Base-by-base conservation (phyloP, 106 monocot genomes). In the Amphibolis antarctica region DNA sequence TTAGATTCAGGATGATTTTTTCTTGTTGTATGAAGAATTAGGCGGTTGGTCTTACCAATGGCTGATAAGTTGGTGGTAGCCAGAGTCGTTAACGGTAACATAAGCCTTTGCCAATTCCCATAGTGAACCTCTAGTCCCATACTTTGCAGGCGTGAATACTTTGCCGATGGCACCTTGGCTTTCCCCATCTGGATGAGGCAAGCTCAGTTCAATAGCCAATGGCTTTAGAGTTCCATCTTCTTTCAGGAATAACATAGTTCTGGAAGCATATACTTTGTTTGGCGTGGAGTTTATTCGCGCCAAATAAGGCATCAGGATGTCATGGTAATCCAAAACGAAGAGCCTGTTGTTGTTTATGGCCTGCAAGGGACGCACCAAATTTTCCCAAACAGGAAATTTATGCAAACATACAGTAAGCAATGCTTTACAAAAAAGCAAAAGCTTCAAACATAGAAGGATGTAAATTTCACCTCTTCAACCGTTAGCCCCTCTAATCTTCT, bases 251-350 rank as follows among this genome's bases (percentile, higher is more conserved):
- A 81, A 42, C 22, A 81, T 17, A 9, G 80, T 81, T 60, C 76
- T 51, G 0, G 80, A 51, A 12, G 80, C 80, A 48, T 81, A 81
- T 12, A 60, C 44, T 22, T 46, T 71, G 63, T 71, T 81, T 20
- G 44, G 0, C 0, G 75, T 76, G 23, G 74, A 57, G 53, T 74
- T 70, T 57, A 74, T 79, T 46, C 69, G 63, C 7, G 44, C 65
- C 21, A 79, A 23, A 66, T 74, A 78, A 1, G 68, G 73, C 27
- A 78, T 68, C 42, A 73, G 10, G 12, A 5, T 10, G 31, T 78
- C 78, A 44, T 73, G 78, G 36, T 73, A 58, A 51, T 78, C 73
- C 62, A 78, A 50, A 18, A 78, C 73, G 68, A 48, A 78, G 20
- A 78, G 62, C 64, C 56, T 63, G 4, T 68, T 63, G 1, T 55